Conservation (phyloP, 2,329 filamentous ascomycete species). For the Westerdykella sp. region DNA sequence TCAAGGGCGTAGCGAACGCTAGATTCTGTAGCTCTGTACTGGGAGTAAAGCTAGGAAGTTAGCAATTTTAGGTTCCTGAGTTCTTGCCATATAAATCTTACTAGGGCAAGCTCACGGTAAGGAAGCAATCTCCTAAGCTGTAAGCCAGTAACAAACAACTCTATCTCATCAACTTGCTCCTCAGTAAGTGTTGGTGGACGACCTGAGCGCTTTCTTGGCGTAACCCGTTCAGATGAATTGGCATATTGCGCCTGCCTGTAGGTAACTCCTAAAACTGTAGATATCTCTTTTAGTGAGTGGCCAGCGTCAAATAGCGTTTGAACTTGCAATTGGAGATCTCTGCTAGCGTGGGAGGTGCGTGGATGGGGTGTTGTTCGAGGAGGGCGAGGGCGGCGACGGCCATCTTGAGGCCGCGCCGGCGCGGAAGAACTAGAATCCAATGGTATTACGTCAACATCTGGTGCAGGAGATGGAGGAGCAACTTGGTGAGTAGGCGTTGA, state of each 20-base stretch:
- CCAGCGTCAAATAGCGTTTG: too few species aligned
- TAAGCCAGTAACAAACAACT: not conserved
- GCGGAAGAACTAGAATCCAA: too few species aligned
- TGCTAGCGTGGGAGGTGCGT: too few species aligned
- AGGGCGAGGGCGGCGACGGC: too few species aligned
- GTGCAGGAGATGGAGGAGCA: too few species aligned
- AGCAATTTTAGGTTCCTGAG: too few species aligned
- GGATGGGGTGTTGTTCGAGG: too few species aligned
- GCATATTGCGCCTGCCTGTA: not conserved
- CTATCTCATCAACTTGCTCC: slow-evolving; percentile 1
- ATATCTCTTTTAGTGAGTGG: too few species aligned
- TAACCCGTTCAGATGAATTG: not conserved
- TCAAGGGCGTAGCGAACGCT: not conserved
- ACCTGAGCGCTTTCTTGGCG: slow-evolving; percentile 1
- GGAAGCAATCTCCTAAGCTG: not conserved
- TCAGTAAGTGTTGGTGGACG: not conserved
- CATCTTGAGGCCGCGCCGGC: too few species aligned
- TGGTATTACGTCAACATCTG: too few species aligned
- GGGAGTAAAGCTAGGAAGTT: not conserved
- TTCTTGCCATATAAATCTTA: not conserved
- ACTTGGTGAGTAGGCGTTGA: too few species aligned
- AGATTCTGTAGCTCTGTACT: not conserved
- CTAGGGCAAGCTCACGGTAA: not conserved
- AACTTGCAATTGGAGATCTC: too few species aligned
- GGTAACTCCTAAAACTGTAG: not conserved